Evolutionary conservation across 2,329 filamentous ascomycete genomes (phyloP).

Genomic region (Helminthosporium solani): DNA sequence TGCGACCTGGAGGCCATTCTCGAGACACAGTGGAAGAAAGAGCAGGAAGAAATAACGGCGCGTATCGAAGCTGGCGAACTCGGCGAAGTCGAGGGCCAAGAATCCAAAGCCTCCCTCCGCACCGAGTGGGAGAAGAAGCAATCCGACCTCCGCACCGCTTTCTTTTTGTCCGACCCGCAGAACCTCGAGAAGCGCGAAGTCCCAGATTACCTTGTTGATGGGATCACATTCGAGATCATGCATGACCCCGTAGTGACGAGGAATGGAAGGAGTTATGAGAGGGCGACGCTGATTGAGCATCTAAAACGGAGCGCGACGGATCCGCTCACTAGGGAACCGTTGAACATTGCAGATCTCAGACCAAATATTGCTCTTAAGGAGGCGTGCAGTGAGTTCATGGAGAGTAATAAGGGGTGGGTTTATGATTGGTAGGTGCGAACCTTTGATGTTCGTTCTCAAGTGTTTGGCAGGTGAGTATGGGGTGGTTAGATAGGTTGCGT

Average conservation of each 20-base stretch:
- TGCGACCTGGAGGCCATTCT: conserved; percentile 55
- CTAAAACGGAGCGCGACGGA: conserved; percentile 73
- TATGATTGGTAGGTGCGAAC: conserved; percentile 70
- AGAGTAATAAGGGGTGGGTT: conserved; percentile 80
- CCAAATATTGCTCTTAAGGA: conserved; percentile 80
- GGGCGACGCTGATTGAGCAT: conserved; percentile 81
- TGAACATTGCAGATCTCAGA: conserved; percentile 68
- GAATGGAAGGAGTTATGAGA: conserved; percentile 87
- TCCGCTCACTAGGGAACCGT: conserved; percentile 77
- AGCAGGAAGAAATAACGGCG: conserved; percentile 43
- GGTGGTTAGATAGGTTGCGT: neutral
- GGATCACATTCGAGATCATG: conserved; percentile 74
- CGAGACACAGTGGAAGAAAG: conserved; percentile 35
- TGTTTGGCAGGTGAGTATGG: neutral
- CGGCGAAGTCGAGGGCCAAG: conserved; percentile 47
- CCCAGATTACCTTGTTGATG: conserved; percentile 75
- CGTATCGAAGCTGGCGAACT: conserved; percentile 38
- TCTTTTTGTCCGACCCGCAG: conserved; percentile 49
- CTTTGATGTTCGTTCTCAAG: neutral
- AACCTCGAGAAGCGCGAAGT: conserved; percentile 55
- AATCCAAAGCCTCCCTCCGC: conserved; percentile 51
- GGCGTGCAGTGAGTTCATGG: conserved; percentile 81
- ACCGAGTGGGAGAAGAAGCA: conserved; percentile 44
- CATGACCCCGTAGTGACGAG: conserved; percentile 71
- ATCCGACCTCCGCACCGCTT: conserved; percentile 47